Evolutionary conservation across 1,284 basidiomycete species (phyloP).

Genomic region (Termitomyces sp.): DNA sequence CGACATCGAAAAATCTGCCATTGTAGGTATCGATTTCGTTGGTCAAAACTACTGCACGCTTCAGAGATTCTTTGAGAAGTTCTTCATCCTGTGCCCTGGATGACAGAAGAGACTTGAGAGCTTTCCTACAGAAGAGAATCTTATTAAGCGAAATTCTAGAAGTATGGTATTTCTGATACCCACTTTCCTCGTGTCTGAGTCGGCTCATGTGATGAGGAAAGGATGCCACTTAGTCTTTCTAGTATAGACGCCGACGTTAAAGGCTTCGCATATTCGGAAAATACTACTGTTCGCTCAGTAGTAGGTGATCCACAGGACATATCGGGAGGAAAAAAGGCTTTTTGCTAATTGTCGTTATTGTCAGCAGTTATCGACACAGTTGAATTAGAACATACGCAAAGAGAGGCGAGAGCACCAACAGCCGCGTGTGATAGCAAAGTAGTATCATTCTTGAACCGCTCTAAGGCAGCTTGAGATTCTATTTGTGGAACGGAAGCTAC

Average conservation of each 20-base stretch:
- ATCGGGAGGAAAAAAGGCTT: slow-evolving; percentile 68
- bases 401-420: slow-evolving; percentile 78
- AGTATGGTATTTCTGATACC: slow-evolving; percentile 22
- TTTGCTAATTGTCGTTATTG: slow-evolving; percentile 42
- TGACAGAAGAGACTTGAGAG: slow-evolving; percentile 67
- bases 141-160: slow-evolving; percentile 9
- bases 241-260: slow-evolving; percentile 49
- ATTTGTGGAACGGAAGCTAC: slow-evolving; percentile 46
- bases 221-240: slow-evolving; percentile 63
- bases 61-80: slow-evolving; percentile 69
- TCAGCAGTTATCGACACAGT: background rate
- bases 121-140: slow-evolving; percentile 45
- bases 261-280: slow-evolving; percentile 46
- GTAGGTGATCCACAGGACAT: slow-evolving; percentile 51
- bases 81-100: slow-evolving; percentile 54
- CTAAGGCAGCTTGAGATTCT: slow-evolving; percentile 50
- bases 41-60: slow-evolving; percentile 65
- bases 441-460: slow-evolving; percentile 72
- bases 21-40: slow-evolving; percentile 51
- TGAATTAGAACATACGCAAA: slow-evolving; percentile 62
- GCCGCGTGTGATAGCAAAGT: slow-evolving; percentile 72
- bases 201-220: slow-evolving; percentile 50
- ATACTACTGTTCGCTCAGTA: slow-evolving; percentile 41
- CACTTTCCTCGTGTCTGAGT: slow-evolving; percentile 60
- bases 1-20: slow-evolving; percentile 73